These are phyloP conservation scores for Annona squamosa DNA, from an alignment of 164 flowering plant species.

Conservation along the genomic window DNA sequence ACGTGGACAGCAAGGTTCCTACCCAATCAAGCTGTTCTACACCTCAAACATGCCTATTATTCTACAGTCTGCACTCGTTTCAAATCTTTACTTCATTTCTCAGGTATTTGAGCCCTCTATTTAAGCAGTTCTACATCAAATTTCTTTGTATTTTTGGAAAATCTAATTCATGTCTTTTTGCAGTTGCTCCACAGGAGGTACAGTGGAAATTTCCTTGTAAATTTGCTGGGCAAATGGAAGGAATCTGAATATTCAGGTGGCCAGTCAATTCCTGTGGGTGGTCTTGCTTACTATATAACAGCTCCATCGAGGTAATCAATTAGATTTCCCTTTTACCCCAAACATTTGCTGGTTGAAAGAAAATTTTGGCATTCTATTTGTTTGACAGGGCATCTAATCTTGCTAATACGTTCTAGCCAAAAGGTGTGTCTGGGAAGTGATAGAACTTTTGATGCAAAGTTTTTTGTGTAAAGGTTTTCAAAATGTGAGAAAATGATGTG, in stretches of 20 bases:
- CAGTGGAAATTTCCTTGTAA: conserved; percentile 47
- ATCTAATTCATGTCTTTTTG: conserved; percentile 3
- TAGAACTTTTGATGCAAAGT: too few species aligned
- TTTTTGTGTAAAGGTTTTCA: too few species aligned
- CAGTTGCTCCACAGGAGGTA: conserved; percentile 45
- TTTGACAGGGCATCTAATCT: background rate
- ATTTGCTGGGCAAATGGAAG: conserved; percentile 46
- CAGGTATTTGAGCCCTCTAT: conserved; percentile 24
- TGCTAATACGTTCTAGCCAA: background rate
- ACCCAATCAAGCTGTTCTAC: conserved; percentile 55
- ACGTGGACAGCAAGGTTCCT: conserved; percentile 51
- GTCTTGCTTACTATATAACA: conserved; percentile 46
- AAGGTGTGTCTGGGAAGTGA: too few species aligned
- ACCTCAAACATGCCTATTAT: conserved; percentile 59
- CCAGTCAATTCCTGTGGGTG: conserved; percentile 45
- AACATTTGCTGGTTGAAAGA: background rate
- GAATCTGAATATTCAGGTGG: conserved; percentile 46
- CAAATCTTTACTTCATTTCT: conserved; percentile 50
- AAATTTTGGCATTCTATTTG: background rate
- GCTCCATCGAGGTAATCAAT: conserved; percentile 39
- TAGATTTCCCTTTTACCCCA: background rate
- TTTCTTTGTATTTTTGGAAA: background rate
- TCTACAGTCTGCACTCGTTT: conserved; percentile 50
- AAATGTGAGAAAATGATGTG: too few species aligned
- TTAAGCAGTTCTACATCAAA: background rate